Conservation (phyloP, 352 stramenopile species). For the Poterioochromonas sp. region DNA sequence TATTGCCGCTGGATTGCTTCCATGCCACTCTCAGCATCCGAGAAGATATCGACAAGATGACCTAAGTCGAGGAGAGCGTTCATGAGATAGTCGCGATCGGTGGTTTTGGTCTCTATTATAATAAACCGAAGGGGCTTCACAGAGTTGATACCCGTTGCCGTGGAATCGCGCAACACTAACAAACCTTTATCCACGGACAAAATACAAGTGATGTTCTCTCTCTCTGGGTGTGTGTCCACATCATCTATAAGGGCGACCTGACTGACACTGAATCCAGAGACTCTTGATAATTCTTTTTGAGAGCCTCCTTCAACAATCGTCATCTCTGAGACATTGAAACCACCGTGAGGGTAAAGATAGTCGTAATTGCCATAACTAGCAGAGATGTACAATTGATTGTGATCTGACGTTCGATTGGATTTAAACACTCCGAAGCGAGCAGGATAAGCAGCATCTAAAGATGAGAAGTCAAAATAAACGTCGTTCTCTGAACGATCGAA, state of each 20-base stretch:
- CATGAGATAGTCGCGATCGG: too few relatives aligned
- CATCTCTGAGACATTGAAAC: neutral
- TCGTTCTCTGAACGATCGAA: conserved; percentile 40
- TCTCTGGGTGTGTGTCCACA: conserved; percentile 28
- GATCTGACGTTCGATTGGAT: too few relatives aligned
- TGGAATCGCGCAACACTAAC: conserved; percentile 26
- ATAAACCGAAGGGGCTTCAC: neutral
- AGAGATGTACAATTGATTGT: conserved; percentile 39
- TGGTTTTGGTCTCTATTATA: too few relatives aligned
- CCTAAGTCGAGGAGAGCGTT: neutral
- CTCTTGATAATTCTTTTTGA: too few relatives aligned
- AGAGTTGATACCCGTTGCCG: neutral
- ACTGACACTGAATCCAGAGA: neutral
- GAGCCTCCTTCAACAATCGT: too few relatives aligned
- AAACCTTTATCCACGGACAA: conserved; percentile 34
- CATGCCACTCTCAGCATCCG: neutral
- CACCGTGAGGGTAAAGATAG: neutral
- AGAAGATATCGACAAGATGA: neutral
- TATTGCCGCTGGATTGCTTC: neutral
- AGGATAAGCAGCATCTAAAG: conserved; percentile 38
- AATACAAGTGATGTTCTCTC: conserved; percentile 30
- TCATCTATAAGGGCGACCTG: conserved; percentile 37
- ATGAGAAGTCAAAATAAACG: conserved; percentile 41
- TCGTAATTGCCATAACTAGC: conserved; percentile 32
- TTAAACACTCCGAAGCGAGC: conserved; percentile 35